Evolutionary conservation across 2,329 filamentous ascomycete species (phyloP).

Genomic region (Purpureocillium takamizusanense): DNA sequence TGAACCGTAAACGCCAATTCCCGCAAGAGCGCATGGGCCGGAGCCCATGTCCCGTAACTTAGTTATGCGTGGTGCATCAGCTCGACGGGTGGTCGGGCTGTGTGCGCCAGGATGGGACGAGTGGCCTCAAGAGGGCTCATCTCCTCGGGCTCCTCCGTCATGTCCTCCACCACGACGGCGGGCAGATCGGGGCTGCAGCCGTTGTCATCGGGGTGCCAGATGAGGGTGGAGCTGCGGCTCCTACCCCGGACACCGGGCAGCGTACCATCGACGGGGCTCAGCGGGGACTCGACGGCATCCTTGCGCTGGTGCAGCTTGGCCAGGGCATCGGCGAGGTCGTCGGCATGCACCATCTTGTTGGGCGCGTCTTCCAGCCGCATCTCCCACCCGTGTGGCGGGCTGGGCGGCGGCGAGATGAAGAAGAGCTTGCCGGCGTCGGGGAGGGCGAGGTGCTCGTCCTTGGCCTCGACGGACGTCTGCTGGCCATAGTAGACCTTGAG

Average conservation of each 20-base stretch:
- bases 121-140: conserved; percentile 31
- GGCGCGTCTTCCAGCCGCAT: conserved; percentile 59
- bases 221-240: conserved; percentile 56
- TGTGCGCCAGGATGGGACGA: conserved; percentile 49
- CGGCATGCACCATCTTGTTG: conserved; percentile 61
- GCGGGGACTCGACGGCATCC: conserved; percentile 15
- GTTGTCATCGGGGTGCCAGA: conserved; percentile 53
- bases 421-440: conserved; percentile 63
- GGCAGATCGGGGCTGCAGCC: conserved; percentile 48
- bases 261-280: conserved; percentile 20
- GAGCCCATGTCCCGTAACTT: background rate
- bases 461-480: conserved; percentile 44
- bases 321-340: conserved; percentile 58
- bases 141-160: conserved; percentile 46
- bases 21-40: background rate
- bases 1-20: background rate
- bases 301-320: conserved; percentile 48
- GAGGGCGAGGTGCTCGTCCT: conserved; percentile 52
- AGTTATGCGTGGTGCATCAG: conserved; percentile 41
- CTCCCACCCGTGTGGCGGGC: conserved; percentile 61
- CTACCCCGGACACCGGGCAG: conserved; percentile 23
- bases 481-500: conserved; percentile 63
- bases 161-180: conserved; percentile 58
- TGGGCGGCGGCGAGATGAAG: conserved; percentile 63
- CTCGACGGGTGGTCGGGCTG: conserved; percentile 55